phyloP scores from a whole-genome alignment of 345 rosid species.

The Syzygium aqueum region DNA sequence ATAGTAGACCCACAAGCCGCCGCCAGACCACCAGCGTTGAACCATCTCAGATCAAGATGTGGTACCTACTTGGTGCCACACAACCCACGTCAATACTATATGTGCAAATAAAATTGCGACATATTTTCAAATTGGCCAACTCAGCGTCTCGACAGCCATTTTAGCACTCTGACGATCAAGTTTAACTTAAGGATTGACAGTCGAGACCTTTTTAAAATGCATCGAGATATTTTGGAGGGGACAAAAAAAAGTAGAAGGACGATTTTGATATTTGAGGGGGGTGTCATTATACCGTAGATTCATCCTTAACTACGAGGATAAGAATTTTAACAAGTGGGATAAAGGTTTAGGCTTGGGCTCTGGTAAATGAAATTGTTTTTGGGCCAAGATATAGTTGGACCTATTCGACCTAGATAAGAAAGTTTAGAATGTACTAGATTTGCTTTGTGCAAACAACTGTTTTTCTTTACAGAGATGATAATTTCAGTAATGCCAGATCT shows the following conservation, averaged over 20 bases:
- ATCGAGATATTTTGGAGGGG: not conserved
- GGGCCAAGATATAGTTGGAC: not conserved
- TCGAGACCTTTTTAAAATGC: not conserved
- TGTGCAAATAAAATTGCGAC: not conserved
- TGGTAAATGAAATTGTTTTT: not conserved
- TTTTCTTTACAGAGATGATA: not conserved
- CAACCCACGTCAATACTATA: not conserved
- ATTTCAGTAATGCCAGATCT: not conserved
- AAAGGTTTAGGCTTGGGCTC: not conserved
- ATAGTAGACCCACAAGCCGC: not conserved
- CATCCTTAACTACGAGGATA: not conserved
- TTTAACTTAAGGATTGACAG: not conserved
- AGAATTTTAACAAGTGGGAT: not conserved
- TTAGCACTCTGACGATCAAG: not conserved
- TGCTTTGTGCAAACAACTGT: not conserved
- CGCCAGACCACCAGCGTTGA: not conserved
- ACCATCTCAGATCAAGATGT: not conserved
- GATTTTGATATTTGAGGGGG: not conserved
- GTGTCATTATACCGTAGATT: not conserved
- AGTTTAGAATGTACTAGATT: not conserved
- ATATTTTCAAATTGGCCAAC: not conserved
- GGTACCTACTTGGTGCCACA: not conserved
- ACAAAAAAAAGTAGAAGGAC: rapidly evolving
- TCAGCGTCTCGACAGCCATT: not conserved
- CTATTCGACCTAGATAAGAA: not conserved